Percentiles rank a stretch among this genome's conserved stretches.
Evolutionary conservation across 2,329 filamentous ascomycete genomes (phyloP).

Genomic region (Penicillium expansum): DNA sequence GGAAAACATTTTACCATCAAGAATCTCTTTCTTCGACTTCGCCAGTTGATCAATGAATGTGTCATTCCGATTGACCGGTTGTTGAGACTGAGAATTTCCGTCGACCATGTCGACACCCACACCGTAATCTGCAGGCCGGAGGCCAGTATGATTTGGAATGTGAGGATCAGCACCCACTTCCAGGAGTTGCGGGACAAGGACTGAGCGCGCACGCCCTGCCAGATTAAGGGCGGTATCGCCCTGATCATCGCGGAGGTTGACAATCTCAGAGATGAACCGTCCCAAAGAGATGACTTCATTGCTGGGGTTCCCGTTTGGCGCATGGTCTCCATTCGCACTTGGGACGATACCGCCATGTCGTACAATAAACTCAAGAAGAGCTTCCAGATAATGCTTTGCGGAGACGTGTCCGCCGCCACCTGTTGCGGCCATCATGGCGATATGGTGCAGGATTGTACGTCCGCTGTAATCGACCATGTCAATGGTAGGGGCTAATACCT

Average conservation of each 20-base stretch:
- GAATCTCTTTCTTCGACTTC: conserved; percentile 46
- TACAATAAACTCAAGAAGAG: conserved; percentile 89
- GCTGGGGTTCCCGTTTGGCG: conserved; percentile 28
- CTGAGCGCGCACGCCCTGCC: conserved; percentile 89
- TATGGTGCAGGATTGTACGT: conserved; percentile 90
- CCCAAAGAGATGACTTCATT: conserved; percentile 76
- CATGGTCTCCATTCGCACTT: conserved; percentile 32
- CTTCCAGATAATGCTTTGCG: conserved; percentile 94
- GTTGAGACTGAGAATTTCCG: conserved; percentile 44
- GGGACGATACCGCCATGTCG: conserved; percentile 68
- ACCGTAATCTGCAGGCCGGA: conserved; percentile 90
- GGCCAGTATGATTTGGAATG: conserved; percentile 83
- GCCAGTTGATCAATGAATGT: conserved; percentile 45
- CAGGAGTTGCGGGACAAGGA: conserved; percentile 92
- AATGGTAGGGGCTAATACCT: conserved; percentile 84
- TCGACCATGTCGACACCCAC: conserved; percentile 68
- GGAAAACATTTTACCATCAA: conserved; percentile 39
- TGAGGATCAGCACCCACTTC: conserved; percentile 94
- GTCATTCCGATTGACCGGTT: conserved; percentile 47
- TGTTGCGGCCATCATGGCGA: conserved; percentile 91
- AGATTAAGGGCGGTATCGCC: conserved; percentile 95
- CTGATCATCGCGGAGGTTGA: conserved; percentile 89
- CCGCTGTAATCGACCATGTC: conserved; percentile 87
- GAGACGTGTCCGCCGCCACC: conserved; percentile 81
- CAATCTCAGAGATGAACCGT: conserved; percentile 94